Evolutionary conservation across 1,284 basidiomycete genomes (phyloP).

Genomic region (Apiotrichum gamsii): DNA sequence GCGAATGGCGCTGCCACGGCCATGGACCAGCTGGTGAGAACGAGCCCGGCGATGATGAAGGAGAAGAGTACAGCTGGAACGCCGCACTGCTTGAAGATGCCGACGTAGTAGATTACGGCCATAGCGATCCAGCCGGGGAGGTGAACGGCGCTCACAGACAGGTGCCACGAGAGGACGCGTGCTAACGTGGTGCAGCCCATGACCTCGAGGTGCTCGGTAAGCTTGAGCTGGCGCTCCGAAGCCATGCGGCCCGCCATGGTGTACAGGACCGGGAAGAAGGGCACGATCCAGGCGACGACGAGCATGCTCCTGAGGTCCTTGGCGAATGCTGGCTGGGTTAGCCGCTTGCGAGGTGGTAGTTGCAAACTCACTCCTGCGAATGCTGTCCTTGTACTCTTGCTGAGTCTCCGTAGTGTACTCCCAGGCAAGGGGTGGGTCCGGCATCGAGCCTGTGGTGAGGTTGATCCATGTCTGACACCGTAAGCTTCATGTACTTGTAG

Average conservation of each 20-base stretch:
- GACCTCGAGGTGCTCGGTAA: constrained; percentile 63
- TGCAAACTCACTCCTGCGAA: constrained; percentile 55
- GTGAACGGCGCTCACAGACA: constrained; percentile 55
- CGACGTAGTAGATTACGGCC: constrained; percentile 58
- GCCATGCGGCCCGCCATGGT: constrained; percentile 65
- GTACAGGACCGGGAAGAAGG: constrained; percentile 63
- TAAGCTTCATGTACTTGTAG: constrained; percentile 1
- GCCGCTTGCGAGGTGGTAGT: no score
- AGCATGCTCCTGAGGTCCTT: constrained; percentile 58
- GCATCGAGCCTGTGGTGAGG: constrained; percentile 54
- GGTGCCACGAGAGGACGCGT: constrained; percentile 62
- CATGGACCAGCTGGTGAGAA: constrained; percentile 29
- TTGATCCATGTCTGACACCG: constrained; percentile 59
- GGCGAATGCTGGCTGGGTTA: constrained; percentile 47
- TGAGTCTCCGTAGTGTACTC: constrained; percentile 65
- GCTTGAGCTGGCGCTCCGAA: constrained; percentile 56
- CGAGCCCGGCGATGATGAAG: constrained; percentile 59
- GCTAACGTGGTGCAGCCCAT: constrained; percentile 67
- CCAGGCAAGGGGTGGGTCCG: constrained; percentile 59
- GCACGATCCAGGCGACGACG: constrained; percentile 61
- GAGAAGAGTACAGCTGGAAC: constrained; percentile 58
- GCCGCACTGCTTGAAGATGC: constrained; percentile 60
- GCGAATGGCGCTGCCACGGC: constrained; percentile 30
- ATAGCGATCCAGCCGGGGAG: constrained; percentile 63
- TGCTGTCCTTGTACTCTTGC: constrained; percentile 54